Evolutionary conservation across 495 filamentous ascomycete genomes (phyloP).

Genomic region (Delitschia confertaspora): DNA sequence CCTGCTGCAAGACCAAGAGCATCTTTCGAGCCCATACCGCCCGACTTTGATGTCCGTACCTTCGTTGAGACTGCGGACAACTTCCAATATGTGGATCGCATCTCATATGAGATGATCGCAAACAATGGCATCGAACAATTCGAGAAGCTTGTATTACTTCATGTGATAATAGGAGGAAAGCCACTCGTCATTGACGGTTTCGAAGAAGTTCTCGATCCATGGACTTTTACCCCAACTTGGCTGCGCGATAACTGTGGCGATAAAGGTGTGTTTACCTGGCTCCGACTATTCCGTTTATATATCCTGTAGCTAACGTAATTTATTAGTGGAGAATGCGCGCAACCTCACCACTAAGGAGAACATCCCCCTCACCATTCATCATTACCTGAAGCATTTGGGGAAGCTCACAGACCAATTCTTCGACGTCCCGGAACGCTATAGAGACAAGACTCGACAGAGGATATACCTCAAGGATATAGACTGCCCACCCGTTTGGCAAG

Average conservation of each 20-base stretch:
- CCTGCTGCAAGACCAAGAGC: constrained; percentile 57
- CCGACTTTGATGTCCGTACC: constrained; percentile 63
- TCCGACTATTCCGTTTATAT: neutral
- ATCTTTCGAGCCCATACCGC: constrained; percentile 74
- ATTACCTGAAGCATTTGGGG: constrained; percentile 79
- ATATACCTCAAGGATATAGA: constrained; percentile 96
- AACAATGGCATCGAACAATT: constrained; percentile 63
- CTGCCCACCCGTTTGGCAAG: constrained; percentile 74
- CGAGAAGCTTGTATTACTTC: constrained; percentile 65
- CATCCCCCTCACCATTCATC: constrained; percentile 70
- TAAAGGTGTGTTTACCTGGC: constrained; percentile 49
- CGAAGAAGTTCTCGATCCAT: constrained; percentile 53
- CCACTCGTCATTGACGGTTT: constrained; percentile 87
- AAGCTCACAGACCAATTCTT: constrained; percentile 65
- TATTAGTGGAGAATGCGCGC: constrained; percentile 57
- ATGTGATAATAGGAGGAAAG: constrained; percentile 74
- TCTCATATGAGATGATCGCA: constrained; percentile 65
- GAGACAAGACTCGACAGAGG: constrained; percentile 63
- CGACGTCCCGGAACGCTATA: constrained; percentile 52
- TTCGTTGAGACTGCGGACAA: constrained; percentile 71
- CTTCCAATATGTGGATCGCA: constrained; percentile 70
- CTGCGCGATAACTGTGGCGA: constrained; percentile 60
- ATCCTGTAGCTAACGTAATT: neutral
- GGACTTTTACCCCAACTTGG: constrained; percentile 74
- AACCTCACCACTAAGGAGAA: constrained; percentile 60